Conservation (phyloP, 2,329 filamentous ascomycete species). For the Claviceps capensis region DNA sequence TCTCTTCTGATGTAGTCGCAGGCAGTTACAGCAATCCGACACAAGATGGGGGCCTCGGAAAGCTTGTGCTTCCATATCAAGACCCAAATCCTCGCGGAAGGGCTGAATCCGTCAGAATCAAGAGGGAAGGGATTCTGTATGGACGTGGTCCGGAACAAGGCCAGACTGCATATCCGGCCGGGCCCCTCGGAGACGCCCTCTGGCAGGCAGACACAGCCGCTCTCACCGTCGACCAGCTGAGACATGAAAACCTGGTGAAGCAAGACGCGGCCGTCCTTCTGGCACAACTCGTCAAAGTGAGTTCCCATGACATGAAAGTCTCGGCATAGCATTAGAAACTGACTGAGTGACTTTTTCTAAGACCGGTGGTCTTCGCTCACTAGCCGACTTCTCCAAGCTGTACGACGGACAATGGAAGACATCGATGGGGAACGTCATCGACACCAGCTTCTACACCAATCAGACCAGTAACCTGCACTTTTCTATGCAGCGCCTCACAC, state of each 20-base stretch:
- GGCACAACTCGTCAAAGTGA: background rate
- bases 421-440: conserved; percentile 18
- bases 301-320: too few species aligned
- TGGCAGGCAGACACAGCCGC: background rate
- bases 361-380: conserved; percentile 16
- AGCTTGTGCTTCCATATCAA: background rate
- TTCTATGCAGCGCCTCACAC: conserved; percentile 32
- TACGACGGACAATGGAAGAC: conserved; percentile 28
- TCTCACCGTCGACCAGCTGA: background rate
- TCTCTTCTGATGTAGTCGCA: background rate
- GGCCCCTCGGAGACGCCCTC: background rate
- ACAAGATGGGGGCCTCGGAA: background rate
- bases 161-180: conserved; percentile 1
- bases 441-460: conserved; percentile 24
- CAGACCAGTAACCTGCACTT: conserved; percentile 32
- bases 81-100: background rate
- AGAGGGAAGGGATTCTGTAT: background rate
- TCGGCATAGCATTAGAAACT: background rate
- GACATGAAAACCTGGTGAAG: background rate
- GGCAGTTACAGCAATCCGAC: background rate
- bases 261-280: background rate
- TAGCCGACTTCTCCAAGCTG: conserved; percentile 25
- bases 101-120: background rate
- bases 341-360: conserved; percentile 2
- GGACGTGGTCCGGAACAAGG: conserved; percentile 1